Conservation (phyloP, 495 filamentous ascomycete species). For the Cetradonia linearis region DNA sequence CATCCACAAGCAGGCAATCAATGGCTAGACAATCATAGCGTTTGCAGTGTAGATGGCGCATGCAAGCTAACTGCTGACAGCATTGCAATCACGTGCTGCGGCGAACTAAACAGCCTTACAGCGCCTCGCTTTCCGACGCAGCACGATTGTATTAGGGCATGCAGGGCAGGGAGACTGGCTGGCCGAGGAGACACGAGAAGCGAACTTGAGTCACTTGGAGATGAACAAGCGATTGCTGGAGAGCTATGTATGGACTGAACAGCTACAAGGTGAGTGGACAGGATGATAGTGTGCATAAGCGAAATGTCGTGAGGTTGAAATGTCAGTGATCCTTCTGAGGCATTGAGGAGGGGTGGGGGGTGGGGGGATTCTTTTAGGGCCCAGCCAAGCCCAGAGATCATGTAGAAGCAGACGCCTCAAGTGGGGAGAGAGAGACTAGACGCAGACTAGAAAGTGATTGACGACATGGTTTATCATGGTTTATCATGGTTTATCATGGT, state of each 20-base stretch:
- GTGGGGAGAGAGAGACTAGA: neutral
- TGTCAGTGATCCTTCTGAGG: neutral
- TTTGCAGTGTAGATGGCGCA: neutral
- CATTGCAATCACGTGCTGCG: neutral
- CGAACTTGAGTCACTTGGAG: neutral
- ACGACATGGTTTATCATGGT: neutral
- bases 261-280: neutral
- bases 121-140: neutral
- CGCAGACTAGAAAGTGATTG: neutral
- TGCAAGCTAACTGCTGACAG: neutral
- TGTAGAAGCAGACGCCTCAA: neutral
- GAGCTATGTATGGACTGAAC: neutral
- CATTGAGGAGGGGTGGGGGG: too few relatives aligned
- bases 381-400: neutral
- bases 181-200: neutral
- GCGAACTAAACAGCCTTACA: neutral
- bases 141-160: neutral
- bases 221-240: neutral
- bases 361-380: neutral
- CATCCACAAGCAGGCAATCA: neutral
- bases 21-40: neutral
- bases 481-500: neutral
- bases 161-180: neutral
- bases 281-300: conserved; percentile 2
- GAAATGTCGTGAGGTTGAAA: neutral